These are phyloP conservation scores for Colletotrichum salicis DNA, from an alignment of 2,329 filamentous ascomycete species.

Conservation along the genomic window DNA sequence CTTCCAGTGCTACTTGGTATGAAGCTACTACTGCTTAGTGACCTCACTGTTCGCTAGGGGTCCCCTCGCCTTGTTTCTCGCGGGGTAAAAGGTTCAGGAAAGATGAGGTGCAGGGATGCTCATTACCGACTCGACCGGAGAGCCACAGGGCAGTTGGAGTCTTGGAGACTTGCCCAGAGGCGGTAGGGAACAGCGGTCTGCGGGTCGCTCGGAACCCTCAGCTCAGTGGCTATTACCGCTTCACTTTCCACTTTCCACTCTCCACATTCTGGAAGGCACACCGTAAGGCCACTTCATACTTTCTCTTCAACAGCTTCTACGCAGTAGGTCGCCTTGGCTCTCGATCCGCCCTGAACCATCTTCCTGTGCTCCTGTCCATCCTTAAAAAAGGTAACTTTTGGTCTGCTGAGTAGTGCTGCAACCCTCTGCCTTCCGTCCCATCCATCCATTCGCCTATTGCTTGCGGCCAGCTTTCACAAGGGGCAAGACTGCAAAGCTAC, in stretches of 20 bases:
- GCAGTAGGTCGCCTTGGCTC: not conserved
- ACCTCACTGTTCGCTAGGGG: constrained; percentile 22
- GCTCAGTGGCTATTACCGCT: not conserved
- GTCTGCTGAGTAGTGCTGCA: not conserved
- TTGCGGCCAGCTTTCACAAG: constrained; percentile 29
- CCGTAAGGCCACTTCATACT: constrained; percentile 2
- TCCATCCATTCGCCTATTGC: constrained; percentile 3
- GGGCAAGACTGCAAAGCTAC: not conserved
- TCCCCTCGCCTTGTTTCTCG: constrained; percentile 14
- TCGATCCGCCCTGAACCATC: not conserved
- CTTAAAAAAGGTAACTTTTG: too few relatives aligned
- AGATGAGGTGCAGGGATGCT: constrained; percentile 8
- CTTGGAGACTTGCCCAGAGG: too few relatives aligned
- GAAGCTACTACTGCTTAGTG: constrained; percentile 5
- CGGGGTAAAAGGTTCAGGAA: constrained; percentile 18
- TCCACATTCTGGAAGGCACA: not conserved
- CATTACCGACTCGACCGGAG: constrained; percentile 12
- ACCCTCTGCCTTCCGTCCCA: not conserved
- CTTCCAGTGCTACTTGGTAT: not conserved
- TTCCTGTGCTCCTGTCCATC: not conserved
- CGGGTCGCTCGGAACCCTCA: constrained; percentile 27
- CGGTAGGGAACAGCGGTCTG: constrained; percentile 19
- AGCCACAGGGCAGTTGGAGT: not conserved
- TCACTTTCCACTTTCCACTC: not conserved
- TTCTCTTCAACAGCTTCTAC: not conserved